These are phyloP conservation scores for Phytopythium chamaehyphon DNA, from an alignment of 352 stramenopile species.

Conservation along the genomic window DNA sequence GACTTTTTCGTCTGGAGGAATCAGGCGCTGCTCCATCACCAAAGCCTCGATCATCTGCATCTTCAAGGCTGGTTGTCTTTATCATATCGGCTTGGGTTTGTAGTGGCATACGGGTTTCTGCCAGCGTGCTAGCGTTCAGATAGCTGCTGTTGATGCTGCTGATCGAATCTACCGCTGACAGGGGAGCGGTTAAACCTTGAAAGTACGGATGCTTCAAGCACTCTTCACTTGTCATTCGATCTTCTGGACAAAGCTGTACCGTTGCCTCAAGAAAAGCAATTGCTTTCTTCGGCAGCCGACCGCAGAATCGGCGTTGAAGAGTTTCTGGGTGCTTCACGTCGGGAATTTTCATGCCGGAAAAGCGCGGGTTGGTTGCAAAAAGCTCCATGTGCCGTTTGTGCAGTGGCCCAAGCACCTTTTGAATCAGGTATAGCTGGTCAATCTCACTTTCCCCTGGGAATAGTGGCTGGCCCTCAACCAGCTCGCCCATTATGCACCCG, in stretches of 20 bases:
- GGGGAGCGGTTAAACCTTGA: slow-evolving; percentile 47
- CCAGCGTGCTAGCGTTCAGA: background rate
- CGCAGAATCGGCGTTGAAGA: slow-evolving; percentile 87
- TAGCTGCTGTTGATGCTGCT: background rate
- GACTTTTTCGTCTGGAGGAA: slow-evolving; percentile 32
- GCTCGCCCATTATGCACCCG: slow-evolving; percentile 98
- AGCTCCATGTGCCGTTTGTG: slow-evolving; percentile 91
- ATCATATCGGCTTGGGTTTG: background rate
- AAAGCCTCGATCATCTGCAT: background rate
- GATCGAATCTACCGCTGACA: background rate
- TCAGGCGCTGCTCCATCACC: slow-evolving; percentile 8
- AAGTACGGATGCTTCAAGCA: slow-evolving; percentile 89
- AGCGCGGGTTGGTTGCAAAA: slow-evolving; percentile 89
- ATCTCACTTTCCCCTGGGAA: slow-evolving; percentile 99
- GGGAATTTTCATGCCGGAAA: slow-evolving; percentile 89
- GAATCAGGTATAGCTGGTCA: slow-evolving; percentile 99
- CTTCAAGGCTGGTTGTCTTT: background rate
- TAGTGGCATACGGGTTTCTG: no score
- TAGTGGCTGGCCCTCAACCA: slow-evolving; percentile 95
- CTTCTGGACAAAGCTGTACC: slow-evolving; percentile 70
- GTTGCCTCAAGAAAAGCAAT: slow-evolving; percentile 80
- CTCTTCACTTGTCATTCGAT: slow-evolving; percentile 69
- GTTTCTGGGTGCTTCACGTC: slow-evolving; percentile 92
- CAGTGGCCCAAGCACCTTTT: slow-evolving; percentile 97
- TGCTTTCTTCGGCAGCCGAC: slow-evolving; percentile 79